Evolutionary conservation across 2,329 filamentous ascomycete species (phyloP).

Genomic region (Pestalotiopsis sp.): DNA sequence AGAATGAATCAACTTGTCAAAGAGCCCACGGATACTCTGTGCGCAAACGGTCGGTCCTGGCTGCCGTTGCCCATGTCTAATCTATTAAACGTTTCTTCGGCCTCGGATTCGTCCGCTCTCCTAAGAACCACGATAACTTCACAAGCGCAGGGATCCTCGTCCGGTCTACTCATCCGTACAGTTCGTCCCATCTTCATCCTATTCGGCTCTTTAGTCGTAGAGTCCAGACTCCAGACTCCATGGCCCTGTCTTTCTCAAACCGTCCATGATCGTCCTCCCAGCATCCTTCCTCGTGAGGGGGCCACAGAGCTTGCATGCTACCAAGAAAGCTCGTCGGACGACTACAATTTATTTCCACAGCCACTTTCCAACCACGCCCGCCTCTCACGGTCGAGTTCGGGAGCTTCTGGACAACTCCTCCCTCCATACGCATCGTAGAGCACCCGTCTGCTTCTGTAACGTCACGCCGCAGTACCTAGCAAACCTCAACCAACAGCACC

Average conservation of each 20-base stretch:
- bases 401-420: too few species aligned
- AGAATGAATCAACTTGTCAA: background rate
- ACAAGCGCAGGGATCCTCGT: background rate
- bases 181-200: background rate
- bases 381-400: constrained; percentile 4
- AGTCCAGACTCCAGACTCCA: background rate
- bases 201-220: background rate
- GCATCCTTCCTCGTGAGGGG: background rate
- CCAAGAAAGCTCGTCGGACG: background rate
- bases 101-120: background rate
- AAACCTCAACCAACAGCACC: background rate
- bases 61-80: background rate
- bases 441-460: constrained; percentile 21
- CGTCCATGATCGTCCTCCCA: background rate
- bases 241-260: background rate
- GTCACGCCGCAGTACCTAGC: constrained; percentile 18
- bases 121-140: background rate
- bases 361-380: constrained; percentile 6
- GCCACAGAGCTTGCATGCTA: background rate
- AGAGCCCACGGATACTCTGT: background rate
- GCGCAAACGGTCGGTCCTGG: background rate
- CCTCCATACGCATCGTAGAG: background rate
- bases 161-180: background rate
- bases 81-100: too few species aligned
- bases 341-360: constrained; percentile 17